Evolutionary conservation across 2,329 filamentous ascomycete genomes (phyloP).

Genomic region (Drechslera avenae): DNA sequence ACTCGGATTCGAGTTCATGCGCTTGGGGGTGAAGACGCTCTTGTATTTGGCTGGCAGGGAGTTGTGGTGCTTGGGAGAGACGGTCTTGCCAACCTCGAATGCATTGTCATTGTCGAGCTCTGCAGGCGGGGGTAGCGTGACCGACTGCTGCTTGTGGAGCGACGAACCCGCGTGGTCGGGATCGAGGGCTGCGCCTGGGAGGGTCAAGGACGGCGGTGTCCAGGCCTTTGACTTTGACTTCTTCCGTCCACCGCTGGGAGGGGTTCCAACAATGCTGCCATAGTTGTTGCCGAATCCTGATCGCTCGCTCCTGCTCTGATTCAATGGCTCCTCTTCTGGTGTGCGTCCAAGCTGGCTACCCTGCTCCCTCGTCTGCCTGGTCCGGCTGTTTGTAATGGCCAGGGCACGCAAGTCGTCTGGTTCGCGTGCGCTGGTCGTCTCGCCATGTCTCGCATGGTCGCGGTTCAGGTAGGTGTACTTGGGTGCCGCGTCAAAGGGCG

Average conservation of each 20-base stretch:
- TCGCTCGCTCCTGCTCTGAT: slow-evolving; percentile 18
- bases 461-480: slow-evolving; percentile 51
- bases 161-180: slow-evolving; percentile 38
- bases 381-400: slow-evolving; percentile 31
- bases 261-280: slow-evolving; percentile 67
- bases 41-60: slow-evolving; percentile 40
- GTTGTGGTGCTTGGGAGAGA: slow-evolving; percentile 35
- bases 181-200: slow-evolving; percentile 67
- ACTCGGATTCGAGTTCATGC: slow-evolving; percentile 49
- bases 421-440: slow-evolving; percentile 22
- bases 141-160: slow-evolving; percentile 22
- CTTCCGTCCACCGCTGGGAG: slow-evolving; percentile 36
- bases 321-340: slow-evolving; percentile 41
- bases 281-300: slow-evolving; percentile 56
- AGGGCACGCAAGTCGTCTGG: slow-evolving; percentile 33
- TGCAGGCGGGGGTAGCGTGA: slow-evolving; percentile 24
- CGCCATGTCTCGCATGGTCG: slow-evolving; percentile 25
- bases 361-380: slow-evolving; percentile 19
- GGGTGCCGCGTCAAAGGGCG: slow-evolving; percentile 45
- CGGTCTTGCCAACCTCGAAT: slow-evolving; percentile 53
- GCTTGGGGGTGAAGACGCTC: slow-evolving; percentile 49
- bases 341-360: slow-evolving; percentile 21
- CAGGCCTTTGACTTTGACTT: slow-evolving; percentile 26
- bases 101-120: slow-evolving; percentile 41
- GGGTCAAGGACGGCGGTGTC: slow-evolving; percentile 58